A percentile compares a stretch with the other conserved stretches of the same genome.
These are phyloP conservation scores for Lasiosphaeriaceae sp. DNA, from an alignment of 495 filamentous ascomycete genomes.

Conservation along the genomic window DNA sequence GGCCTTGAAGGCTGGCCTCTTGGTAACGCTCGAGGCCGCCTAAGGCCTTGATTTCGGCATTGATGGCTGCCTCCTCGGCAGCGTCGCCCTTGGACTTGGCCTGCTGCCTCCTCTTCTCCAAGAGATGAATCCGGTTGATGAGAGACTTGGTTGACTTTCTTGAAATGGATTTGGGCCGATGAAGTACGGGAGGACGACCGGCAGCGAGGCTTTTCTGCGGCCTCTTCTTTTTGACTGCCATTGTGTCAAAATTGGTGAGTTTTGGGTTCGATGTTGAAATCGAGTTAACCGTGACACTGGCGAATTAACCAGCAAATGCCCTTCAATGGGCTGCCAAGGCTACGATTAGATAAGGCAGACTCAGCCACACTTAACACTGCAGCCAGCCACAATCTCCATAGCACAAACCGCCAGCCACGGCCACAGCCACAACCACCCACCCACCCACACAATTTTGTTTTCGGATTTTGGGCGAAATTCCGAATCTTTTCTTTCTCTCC, in stretches of 20 bases:
- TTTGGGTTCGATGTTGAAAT: neutral
- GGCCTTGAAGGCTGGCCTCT: constrained; percentile 81
- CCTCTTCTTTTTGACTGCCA: constrained; percentile 30
- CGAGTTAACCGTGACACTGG: no score
- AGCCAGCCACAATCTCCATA: neutral
- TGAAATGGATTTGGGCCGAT: constrained; percentile 58
- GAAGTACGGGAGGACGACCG: constrained; percentile 60
- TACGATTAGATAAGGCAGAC: neutral
- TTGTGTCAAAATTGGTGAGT: constrained; percentile 10
- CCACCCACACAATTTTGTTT: constrained; percentile 23
- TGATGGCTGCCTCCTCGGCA: constrained; percentile 49
- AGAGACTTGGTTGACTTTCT: constrained; percentile 74
- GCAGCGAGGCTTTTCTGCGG: constrained; percentile 55
- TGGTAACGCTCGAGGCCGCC: constrained; percentile 87
- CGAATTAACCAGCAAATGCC: no score
- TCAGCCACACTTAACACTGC: neutral
- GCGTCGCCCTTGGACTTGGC: constrained; percentile 63
- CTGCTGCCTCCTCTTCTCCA: constrained; percentile 71
- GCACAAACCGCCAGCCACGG: neutral
- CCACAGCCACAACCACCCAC: constrained; percentile 7
- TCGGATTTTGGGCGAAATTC: constrained; percentile 11
- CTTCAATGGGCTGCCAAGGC: no score
- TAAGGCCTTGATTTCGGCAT: constrained; percentile 49
- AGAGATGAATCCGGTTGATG: constrained; percentile 78
- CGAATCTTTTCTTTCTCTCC: constrained; percentile 12